Evolutionary conservation across 2,329 filamentous ascomycete species (phyloP).

Genomic region (Hysterium pulicare): DNA sequence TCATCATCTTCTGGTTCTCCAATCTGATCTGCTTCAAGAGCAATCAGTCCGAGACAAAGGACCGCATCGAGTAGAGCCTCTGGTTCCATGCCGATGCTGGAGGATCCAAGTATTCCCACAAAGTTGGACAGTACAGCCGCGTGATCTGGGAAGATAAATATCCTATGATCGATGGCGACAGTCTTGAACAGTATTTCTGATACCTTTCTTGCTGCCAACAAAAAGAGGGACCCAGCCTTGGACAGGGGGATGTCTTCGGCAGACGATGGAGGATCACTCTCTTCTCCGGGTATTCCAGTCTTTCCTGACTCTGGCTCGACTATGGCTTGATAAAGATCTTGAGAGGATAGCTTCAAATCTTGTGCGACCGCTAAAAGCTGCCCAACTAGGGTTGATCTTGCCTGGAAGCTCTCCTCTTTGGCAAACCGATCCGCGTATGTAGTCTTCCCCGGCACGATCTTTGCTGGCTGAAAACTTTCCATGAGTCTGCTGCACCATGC

Average conservation of each 20-base stretch:
- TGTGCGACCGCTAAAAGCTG: constrained; percentile 67
- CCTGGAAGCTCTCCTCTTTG: constrained; percentile 59
- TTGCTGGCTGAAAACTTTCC: constrained; percentile 65
- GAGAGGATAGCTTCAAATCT: constrained; percentile 50
- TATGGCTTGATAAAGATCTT: constrained; percentile 47
- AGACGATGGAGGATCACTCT: constrained; percentile 53
- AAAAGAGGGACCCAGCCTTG: constrained; percentile 52
- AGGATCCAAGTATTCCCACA: constrained; percentile 39
- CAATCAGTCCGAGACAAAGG: constrained; percentile 51
- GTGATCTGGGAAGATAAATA: constrained; percentile 54
- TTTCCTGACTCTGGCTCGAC: constrained; percentile 39
- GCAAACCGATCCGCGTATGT: constrained; percentile 64
- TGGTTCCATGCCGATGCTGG: constrained; percentile 39
- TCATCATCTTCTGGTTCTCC: constrained; percentile 49
- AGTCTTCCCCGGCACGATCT: constrained; percentile 58
- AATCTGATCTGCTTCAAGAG: constrained; percentile 44
- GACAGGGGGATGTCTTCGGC: constrained; percentile 56
- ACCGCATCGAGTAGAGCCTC: constrained; percentile 55
- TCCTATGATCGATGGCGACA: constrained; percentile 30
- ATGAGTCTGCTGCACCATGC: constrained; percentile 57
- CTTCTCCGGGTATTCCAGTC: constrained; percentile 44
- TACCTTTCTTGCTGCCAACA: constrained; percentile 52
- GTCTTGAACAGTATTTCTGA: constrained; percentile 49
- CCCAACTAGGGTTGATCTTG: constrained; percentile 65
- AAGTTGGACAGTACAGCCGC: constrained; percentile 52